phyloP scores from a whole-genome alignment of 2,329 filamentous ascomycete species.

The Trichoderma simmonsii region DNA sequence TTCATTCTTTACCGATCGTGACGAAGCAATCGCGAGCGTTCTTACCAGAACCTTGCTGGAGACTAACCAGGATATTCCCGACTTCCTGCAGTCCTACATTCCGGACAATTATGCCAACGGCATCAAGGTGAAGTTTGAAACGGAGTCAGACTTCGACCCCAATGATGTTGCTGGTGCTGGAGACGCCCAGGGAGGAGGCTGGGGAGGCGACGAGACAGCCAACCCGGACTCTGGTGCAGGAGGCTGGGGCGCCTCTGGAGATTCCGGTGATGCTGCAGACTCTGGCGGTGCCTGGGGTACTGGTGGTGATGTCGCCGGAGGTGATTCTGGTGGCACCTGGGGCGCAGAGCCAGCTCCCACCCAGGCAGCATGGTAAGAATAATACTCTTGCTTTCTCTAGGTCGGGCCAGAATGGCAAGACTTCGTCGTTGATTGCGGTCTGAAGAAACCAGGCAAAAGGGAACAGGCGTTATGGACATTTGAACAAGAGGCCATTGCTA shows the following conservation, averaged over 20 bases:
- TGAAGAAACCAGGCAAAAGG: neutral
- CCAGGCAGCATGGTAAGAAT: neutral
- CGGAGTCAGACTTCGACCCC: conserved; percentile 52
- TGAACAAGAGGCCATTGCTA: neutral
- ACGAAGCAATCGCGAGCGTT: conserved; percentile 68
- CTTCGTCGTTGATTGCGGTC: neutral
- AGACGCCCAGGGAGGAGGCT: conserved; percentile 22
- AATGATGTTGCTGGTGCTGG: conserved; percentile 32
- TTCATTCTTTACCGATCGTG: conserved; percentile 80
- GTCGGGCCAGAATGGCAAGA: neutral
- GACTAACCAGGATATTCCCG: conserved; percentile 72
- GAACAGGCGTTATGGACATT: neutral
- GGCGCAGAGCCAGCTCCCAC: neutral
- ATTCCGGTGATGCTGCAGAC: neutral
- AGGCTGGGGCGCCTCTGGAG: conserved; percentile 20
- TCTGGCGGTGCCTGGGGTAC: conserved; percentile 17
- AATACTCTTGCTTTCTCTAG: neutral
- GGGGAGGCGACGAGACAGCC: conserved; percentile 3
- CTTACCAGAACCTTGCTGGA: conserved; percentile 82
- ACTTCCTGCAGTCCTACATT: conserved; percentile 68
- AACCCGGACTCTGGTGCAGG: conserved; percentile 19
- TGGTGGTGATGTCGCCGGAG: neutral
- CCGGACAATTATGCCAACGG: conserved; percentile 51
- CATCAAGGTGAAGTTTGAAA: conserved; percentile 52
- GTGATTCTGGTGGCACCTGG: conserved; percentile 8